Percentiles rank a stretch among this genome's conserved stretches.
phyloP scores from a whole-genome alignment of 208 protist species.

The Leishmania amazonensis region DNA sequence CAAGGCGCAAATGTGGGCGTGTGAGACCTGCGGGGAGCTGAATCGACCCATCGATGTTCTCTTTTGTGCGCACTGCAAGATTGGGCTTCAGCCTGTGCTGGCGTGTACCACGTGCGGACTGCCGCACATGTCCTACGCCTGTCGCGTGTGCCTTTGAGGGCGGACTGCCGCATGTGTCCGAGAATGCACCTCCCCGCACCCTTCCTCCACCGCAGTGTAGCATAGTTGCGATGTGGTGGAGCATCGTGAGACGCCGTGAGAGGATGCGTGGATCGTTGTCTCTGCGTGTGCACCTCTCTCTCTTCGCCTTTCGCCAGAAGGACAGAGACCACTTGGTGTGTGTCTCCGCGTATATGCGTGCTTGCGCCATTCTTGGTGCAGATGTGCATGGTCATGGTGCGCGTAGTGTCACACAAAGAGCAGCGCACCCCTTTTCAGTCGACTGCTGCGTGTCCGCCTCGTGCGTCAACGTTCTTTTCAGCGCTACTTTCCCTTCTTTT shows the following conservation, averaged over 20 bases:
- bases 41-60: conserved; percentile 78
- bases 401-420: background rate
- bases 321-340: background rate
- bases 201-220: background rate
- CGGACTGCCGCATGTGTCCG: background rate
- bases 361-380: background rate
- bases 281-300: background rate
- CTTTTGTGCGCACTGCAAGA: conserved; percentile 52
- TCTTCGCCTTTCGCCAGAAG: background rate
- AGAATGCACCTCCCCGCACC: background rate
- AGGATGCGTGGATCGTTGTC: background rate
- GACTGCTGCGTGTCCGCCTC: background rate
- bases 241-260: background rate
- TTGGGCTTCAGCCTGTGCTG: conserved; percentile 42
- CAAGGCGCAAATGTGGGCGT: conserved; percentile 54
- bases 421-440: background rate
- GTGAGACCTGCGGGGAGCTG: conserved; percentile 38
- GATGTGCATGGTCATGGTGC: background rate
- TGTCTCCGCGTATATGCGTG: background rate
- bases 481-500: background rate
- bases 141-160: conserved; percentile 24
- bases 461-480: background rate
- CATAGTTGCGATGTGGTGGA: background rate
- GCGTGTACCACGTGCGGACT: conserved; percentile 50
- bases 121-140: conserved; percentile 46